These are phyloP conservation scores for Monsonia emarginata DNA, from an alignment of 441 rosid species.

Conservation along the genomic window DNA sequence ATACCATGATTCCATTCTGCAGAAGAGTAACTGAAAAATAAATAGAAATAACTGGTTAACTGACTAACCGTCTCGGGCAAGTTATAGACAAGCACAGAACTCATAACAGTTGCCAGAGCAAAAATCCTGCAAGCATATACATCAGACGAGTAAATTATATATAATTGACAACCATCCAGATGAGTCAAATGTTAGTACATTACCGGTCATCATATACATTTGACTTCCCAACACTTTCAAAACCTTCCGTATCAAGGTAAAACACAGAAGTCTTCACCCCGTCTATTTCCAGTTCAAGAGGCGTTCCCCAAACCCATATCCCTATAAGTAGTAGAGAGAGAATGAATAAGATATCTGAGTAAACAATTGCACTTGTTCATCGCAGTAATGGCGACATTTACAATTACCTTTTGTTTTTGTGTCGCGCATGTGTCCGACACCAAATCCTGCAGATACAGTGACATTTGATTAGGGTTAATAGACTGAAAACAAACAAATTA, in stretches of 20 bases:
- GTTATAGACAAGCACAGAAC: constrained; percentile 87
- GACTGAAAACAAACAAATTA: constrained; percentile 11
- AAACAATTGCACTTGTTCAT: constrained; percentile 6
- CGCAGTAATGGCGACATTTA: not conserved
- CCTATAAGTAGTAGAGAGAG: constrained; percentile 38
- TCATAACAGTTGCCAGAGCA: constrained; percentile 90
- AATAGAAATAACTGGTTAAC: constrained; percentile 13
- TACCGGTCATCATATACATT: constrained; percentile 97
- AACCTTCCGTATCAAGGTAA: constrained; percentile 96
- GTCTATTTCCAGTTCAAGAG: constrained; percentile 57
- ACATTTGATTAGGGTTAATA: constrained; percentile 10
- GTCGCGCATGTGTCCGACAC: constrained; percentile 99
- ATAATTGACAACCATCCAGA: constrained; percentile 9
- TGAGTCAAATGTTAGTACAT: constrained; percentile 5
- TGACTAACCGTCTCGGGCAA: constrained; percentile 87
- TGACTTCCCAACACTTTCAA: constrained; percentile 98
- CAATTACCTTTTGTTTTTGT: constrained; percentile 86
- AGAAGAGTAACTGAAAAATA: constrained; percentile 2
- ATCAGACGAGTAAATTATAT: constrained; percentile 8
- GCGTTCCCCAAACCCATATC: constrained; percentile 97
- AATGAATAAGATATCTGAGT: constrained; percentile 7
- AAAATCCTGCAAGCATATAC: constrained; percentile 60
- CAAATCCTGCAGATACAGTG: constrained; percentile 58
- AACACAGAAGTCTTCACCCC: constrained; percentile 79
- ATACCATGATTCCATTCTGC: too few relatives aligned